These are phyloP conservation scores for Globisporangium iwayamae DNA, from an alignment of 352 stramenopile species.

Conservation along the genomic window DNA sequence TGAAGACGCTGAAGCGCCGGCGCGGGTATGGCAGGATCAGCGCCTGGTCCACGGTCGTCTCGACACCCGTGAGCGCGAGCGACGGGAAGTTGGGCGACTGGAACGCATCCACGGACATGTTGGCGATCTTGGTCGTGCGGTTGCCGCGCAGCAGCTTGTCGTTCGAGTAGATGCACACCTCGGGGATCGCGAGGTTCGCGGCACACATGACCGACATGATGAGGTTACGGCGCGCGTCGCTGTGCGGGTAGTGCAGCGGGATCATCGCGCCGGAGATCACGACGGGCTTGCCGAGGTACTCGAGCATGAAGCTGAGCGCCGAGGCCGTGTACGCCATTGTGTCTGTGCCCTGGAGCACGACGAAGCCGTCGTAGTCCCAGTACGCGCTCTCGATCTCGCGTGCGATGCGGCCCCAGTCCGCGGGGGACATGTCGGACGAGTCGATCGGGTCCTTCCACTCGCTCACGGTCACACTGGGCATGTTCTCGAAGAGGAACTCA, in stretches of 20 bases:
- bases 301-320: constrained; percentile 96
- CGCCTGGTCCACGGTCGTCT: constrained; percentile 89
- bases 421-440: constrained; percentile 83
- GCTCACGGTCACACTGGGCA: constrained; percentile 70
- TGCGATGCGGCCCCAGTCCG: constrained; percentile 92
- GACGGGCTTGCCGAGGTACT: constrained; percentile 95
- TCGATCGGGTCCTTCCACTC: constrained; percentile 89
- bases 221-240: constrained; percentile 95
- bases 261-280: constrained; percentile 96
- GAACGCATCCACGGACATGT: constrained; percentile 93
- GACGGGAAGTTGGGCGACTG: constrained; percentile 95
- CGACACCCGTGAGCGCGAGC: constrained; percentile 92
- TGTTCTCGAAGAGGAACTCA: constrained; percentile 81
- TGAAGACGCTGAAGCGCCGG: constrained; percentile 87
- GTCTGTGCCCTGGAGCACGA: constrained; percentile 96
- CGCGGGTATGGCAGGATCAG: constrained; percentile 87
- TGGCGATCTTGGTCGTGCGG: constrained; percentile 95
- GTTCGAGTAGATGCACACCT: constrained; percentile 95
- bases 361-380: constrained; percentile 96
- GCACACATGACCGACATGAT: constrained; percentile 93
- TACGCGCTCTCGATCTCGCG: constrained; percentile 93
- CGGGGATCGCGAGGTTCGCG: constrained; percentile 70
- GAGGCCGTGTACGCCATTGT: constrained; percentile 97
- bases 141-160: constrained; percentile 94
- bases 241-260: constrained; percentile 94